Conservation (phyloP, 2,329 filamentous ascomycete genomes). For the Neonectria neomacrospora region DNA sequence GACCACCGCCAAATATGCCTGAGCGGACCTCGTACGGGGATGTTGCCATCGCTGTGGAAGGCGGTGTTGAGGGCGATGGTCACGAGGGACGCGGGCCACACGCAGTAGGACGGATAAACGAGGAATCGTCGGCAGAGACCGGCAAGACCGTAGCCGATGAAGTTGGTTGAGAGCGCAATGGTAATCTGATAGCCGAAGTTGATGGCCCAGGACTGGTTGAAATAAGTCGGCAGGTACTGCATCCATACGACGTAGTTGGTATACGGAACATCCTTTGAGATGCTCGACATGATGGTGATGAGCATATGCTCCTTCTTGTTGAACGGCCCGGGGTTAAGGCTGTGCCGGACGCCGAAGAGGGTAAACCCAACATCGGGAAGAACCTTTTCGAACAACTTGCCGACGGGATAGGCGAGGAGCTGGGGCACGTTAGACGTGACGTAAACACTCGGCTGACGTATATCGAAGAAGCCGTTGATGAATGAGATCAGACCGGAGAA, state of each 20-base stretch:
- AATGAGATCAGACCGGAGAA: constrained; percentile 61
- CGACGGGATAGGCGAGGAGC: constrained; percentile 65
- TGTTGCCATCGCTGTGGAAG: constrained; percentile 56
- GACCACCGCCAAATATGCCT: constrained; percentile 54
- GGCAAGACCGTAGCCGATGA: constrained; percentile 66
- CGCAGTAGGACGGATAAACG: constrained; percentile 62
- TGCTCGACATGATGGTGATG: constrained; percentile 70
- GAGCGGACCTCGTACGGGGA: constrained; percentile 43
- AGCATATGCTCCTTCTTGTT: constrained; percentile 71
- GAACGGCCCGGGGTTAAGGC: constrained; percentile 66
- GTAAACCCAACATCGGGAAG: constrained; percentile 63
- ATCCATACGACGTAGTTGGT: constrained; percentile 63
- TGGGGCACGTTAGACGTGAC: constrained; percentile 67
- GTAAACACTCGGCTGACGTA: constrained; percentile 64
- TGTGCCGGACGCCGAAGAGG: constrained; percentile 58
- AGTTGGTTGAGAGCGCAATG: constrained; percentile 62
- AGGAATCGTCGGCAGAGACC: constrained; percentile 62
- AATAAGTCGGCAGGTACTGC: constrained; percentile 60
- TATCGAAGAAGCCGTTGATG: constrained; percentile 67
- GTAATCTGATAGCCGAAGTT: constrained; percentile 62
- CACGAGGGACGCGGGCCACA: constrained; percentile 65
- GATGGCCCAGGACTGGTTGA: constrained; percentile 61
- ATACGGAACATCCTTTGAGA: constrained; percentile 60
- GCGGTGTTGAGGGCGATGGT: constrained; percentile 62
- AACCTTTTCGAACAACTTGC: constrained; percentile 59